Evolutionary conservation across 1,139 yeast species (phyloP).

Genomic region (Meyerozyma smithsonii): DNA sequence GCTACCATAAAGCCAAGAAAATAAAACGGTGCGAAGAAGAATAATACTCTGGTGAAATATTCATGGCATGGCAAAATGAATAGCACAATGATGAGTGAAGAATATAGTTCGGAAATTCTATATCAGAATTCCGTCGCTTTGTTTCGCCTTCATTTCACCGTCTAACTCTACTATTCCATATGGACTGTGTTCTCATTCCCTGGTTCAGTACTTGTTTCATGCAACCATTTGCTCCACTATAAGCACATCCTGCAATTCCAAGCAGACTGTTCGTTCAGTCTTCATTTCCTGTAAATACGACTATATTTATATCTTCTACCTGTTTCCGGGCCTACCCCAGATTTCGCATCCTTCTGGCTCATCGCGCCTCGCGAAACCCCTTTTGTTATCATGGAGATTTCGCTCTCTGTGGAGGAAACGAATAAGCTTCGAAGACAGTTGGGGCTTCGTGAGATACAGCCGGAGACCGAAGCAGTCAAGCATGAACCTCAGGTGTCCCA

Average conservation of each 20-base stretch:
- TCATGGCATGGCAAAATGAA: too few relatives aligned
- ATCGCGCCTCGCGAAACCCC: neutral
- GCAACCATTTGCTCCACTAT: too few relatives aligned
- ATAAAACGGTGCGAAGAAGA: constrained; percentile 6
- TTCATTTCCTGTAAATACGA: neutral
- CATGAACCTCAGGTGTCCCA: neutral
- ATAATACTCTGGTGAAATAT: neutral
- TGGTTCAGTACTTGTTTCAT: too few relatives aligned
- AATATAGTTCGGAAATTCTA: too few relatives aligned
- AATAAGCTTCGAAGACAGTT: constrained; percentile 44
- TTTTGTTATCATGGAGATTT: neutral
- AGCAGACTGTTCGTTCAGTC: too few relatives aligned
- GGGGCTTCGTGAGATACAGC: constrained; percentile 45
- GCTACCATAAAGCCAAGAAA: constrained; percentile 31
- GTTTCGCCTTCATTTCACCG: too few relatives aligned
- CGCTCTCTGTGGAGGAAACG: constrained; percentile 47
- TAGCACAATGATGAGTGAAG: too few relatives aligned
- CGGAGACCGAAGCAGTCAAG: too few relatives aligned
- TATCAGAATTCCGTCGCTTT: too few relatives aligned
- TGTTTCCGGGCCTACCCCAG: neutral
- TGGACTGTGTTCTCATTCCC: too few relatives aligned
- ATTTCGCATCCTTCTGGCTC: neutral
- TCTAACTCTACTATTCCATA: too few relatives aligned
- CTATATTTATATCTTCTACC: neutral
- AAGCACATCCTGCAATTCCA: too few relatives aligned